Conservation (phyloP, 331 rosid species). For the Acacia pycnantha region DNA sequence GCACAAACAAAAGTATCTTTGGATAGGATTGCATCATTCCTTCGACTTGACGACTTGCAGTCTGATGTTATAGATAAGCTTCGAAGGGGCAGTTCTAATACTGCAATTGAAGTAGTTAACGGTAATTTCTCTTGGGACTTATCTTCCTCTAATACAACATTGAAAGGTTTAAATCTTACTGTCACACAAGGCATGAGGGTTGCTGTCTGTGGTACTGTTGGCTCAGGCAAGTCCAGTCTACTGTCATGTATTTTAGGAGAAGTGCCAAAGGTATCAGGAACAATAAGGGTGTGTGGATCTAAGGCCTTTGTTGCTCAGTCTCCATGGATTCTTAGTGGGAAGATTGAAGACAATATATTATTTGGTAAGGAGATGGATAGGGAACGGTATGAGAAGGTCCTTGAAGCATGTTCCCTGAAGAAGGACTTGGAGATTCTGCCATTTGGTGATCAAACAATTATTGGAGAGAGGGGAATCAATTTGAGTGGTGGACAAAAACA, state of each 20-base stretch:
- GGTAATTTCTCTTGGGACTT: constrained; percentile 73
- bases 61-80: constrained; percentile 46
- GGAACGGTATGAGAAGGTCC: constrained; percentile 66
- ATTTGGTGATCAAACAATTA: constrained; percentile 79
- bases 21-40: constrained; percentile 64
- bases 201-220: constrained; percentile 91
- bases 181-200: constrained; percentile 68
- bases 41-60: constrained; percentile 56
- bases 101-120: constrained; percentile 45
- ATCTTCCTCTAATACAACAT: constrained; percentile 52
- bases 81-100: constrained; percentile 49
- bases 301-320: constrained; percentile 92
- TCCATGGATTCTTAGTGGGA: constrained; percentile 92
- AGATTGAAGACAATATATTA: constrained; percentile 80
- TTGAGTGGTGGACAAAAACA: constrained; percentile 93
- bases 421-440: constrained; percentile 76
- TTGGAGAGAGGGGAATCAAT: constrained; percentile 93
- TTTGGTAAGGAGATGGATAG: constrained; percentile 72
- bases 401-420: constrained; percentile 74
- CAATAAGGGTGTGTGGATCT: constrained; percentile 62
- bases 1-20: constrained; percentile 77
- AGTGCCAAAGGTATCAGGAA: constrained; percentile 78
- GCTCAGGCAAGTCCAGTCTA: constrained; percentile 91
- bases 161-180: constrained; percentile 53
- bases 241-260: constrained; percentile 85